Percentiles rank a stretch among this genome's conserved stretches.
phyloP scores from a whole-genome alignment of 2,329 filamentous ascomycete genomes.

The Eutypella sp. region DNA sequence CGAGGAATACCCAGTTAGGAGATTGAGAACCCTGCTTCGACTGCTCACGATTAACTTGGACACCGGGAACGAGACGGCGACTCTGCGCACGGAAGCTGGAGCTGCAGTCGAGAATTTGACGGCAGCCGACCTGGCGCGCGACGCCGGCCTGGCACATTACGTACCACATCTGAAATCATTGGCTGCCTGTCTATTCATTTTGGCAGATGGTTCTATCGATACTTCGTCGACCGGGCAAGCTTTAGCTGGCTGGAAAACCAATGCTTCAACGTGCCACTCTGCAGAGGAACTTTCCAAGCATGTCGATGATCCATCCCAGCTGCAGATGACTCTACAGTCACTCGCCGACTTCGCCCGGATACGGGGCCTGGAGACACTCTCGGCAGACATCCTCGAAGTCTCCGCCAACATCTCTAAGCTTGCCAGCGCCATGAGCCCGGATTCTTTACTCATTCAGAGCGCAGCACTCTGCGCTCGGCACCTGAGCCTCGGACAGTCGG shows the following conservation, averaged over 20 bases:
- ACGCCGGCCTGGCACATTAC: slow-evolving; percentile 38
- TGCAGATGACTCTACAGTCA: slow-evolving; percentile 47
- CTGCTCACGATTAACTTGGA: slow-evolving; percentile 47
- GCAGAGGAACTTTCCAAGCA: slow-evolving; percentile 36
- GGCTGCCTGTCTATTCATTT: slow-evolving; percentile 37
- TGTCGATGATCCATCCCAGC: slow-evolving; percentile 45
- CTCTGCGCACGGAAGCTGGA: slow-evolving; percentile 36
- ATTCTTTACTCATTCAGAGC: slow-evolving; percentile 40
- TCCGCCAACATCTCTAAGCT: slow-evolving; percentile 38
- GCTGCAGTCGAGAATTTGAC: slow-evolving; percentile 32
- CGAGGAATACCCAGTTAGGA: slow-evolving; percentile 47
- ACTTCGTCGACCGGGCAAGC: slow-evolving; percentile 29
- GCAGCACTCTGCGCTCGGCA: slow-evolving; percentile 49
- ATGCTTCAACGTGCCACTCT: slow-evolving; percentile 34
- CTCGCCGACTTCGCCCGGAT: slow-evolving; percentile 48
- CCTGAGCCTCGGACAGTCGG: slow-evolving; percentile 46
- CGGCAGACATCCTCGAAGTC: slow-evolving; percentile 43
- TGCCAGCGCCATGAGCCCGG: slow-evolving; percentile 23
- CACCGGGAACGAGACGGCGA: slow-evolving; percentile 32
- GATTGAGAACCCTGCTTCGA: slow-evolving; percentile 46
- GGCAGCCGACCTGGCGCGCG: slow-evolving; percentile 37
- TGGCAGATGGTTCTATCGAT: slow-evolving; percentile 35
- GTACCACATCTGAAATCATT: slow-evolving; percentile 45
- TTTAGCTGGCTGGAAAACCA: slow-evolving; percentile 39
- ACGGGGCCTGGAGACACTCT: slow-evolving; percentile 42